phyloP scores from a whole-genome alignment of 345 rosid genomes.

The Acer yangbiense region DNA sequence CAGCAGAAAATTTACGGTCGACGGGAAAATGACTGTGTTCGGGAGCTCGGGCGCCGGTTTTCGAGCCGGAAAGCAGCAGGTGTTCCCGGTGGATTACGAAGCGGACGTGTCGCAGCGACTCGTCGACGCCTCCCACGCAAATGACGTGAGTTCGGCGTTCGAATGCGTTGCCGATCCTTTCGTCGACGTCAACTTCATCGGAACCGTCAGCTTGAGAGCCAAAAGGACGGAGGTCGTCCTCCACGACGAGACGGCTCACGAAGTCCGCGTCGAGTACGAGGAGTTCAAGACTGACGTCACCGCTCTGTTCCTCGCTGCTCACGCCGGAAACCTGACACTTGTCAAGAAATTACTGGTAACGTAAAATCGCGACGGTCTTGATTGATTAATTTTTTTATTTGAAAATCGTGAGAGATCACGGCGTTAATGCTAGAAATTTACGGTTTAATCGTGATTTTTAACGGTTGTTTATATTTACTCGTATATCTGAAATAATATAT shows the following conservation, averaged over 20 bases:
- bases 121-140: conserved; percentile 46
- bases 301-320: conserved; percentile 64
- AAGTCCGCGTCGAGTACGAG: conserved; percentile 50
- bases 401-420: not conserved
- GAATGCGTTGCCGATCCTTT: conserved; percentile 52
- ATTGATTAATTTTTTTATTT: not conserved
- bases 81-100: conserved; percentile 50
- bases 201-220: conserved; percentile 55
- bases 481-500: not conserved
- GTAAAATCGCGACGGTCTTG: not conserved
- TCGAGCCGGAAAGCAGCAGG: conserved; percentile 46
- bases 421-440: not conserved
- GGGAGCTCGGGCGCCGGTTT: conserved; percentile 25
- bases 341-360: conserved; percentile 61
- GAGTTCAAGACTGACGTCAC: conserved; percentile 72
- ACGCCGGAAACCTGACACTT: conserved; percentile 52
- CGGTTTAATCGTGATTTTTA: conserved; percentile 6
- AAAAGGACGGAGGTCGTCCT: conserved; percentile 52
- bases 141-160: conserved; percentile 39
- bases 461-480: not conserved
- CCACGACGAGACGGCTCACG: conserved; percentile 48
- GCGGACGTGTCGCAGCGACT: conserved; percentile 63
- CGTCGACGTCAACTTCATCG: conserved; percentile 60
- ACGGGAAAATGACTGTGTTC: conserved; percentile 23
- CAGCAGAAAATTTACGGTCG: not conserved